Percentiles rank a stretch among this genome's conserved stretches.
Conservation (phyloP, 371 early-diverging fungal species). For the Nematocida sp. region DNA sequence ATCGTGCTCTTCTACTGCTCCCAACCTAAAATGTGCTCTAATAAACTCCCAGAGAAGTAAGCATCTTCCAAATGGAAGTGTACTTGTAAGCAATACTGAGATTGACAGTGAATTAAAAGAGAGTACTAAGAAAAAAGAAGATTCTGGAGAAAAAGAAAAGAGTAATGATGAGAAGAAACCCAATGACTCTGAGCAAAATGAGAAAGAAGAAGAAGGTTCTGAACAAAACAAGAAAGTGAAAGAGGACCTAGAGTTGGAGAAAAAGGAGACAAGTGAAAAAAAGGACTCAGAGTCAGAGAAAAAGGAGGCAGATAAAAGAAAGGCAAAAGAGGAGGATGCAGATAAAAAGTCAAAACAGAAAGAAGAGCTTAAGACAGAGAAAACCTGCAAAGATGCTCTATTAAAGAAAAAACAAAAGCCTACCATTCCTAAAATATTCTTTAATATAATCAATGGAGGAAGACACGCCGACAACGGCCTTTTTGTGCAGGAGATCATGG, state of each 20-base stretch:
- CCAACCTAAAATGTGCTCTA: slow-evolving; percentile 41
- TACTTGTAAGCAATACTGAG: background rate
- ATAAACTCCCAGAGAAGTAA: slow-evolving; percentile 76
- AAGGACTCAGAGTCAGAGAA: background rate
- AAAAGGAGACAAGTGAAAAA: background rate
- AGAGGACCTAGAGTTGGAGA: background rate
- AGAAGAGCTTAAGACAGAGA: background rate
- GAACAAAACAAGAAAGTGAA: background rate
- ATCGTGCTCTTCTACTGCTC: slow-evolving; percentile 70
- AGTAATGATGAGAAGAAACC: background rate
- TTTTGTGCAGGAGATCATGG: slow-evolving; percentile 99
- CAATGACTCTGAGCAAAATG: background rate
- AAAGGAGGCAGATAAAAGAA: background rate
- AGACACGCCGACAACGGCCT: slow-evolving; percentile 96
- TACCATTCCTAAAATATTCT: slow-evolving; percentile 83
- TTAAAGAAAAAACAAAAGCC: background rate
- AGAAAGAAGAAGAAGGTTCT: background rate
- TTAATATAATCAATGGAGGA: slow-evolving; percentile 99
- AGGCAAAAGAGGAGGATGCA: background rate
- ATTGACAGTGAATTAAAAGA: background rate
- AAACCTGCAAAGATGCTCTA: background rate
- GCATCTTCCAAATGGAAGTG: slow-evolving; percentile 13
- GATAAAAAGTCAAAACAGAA: background rate
- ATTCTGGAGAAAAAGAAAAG: background rate
- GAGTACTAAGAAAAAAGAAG: background rate